A percentile compares a stretch with the other conserved stretches of the same genome.
Conservation (phyloP, 139 green algal genomes). For the Marvania coccoides region DNA sequence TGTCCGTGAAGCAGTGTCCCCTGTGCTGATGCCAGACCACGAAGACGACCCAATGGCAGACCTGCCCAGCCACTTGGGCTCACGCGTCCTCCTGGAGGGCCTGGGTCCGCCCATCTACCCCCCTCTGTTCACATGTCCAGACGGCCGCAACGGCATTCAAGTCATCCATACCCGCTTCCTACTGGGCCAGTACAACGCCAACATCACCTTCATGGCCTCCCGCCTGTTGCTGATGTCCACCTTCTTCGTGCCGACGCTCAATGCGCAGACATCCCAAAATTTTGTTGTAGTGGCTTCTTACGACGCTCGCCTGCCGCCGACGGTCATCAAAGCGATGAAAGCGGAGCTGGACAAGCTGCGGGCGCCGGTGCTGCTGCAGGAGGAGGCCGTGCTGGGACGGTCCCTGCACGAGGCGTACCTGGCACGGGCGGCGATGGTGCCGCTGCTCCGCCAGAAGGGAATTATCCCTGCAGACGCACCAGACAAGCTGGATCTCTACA, state of each 20-base stretch:
- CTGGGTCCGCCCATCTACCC: not conserved
- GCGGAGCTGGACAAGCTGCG: not conserved
- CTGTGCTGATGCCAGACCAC: too few relatives aligned
- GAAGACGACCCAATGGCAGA: too few relatives aligned
- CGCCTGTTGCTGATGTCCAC: not conserved
- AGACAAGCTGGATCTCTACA: not conserved
- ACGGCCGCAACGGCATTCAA: not conserved
- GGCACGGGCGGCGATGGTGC: not conserved
- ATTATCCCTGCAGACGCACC: not conserved
- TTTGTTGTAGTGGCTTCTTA: not conserved
- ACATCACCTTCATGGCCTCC: not conserved
- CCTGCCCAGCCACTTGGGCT: too few relatives aligned
- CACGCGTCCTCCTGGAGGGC: not conserved
- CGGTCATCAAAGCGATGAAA: not conserved
- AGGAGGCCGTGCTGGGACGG: not conserved
- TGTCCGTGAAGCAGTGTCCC: too few relatives aligned
- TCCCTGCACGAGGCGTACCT: not conserved
- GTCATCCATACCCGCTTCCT: not conserved
- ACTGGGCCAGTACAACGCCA: not conserved
- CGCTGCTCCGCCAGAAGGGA: not conserved
- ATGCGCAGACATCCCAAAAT: not conserved
- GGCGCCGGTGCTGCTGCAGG: not conserved
- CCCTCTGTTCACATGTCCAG: not conserved
- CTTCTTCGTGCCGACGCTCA: not conserved
- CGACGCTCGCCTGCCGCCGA: not conserved